Evolutionary conservation across 768 basidiomycete genomes (phyloP).

Genomic region (Suillus fuscotomentosus): DNA sequence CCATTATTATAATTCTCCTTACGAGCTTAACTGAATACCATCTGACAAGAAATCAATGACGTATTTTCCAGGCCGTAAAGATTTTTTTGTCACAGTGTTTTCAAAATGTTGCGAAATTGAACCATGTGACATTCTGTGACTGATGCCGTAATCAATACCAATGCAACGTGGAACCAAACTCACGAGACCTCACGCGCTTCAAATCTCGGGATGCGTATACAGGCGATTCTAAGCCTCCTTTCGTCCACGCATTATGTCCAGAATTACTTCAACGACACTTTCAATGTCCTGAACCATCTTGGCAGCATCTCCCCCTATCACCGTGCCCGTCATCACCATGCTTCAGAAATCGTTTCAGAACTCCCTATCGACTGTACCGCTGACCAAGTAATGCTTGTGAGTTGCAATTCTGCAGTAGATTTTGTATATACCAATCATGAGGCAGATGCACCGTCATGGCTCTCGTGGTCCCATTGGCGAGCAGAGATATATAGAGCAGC

Average conservation of each 20-base stretch:
- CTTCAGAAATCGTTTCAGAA: slow-evolving; percentile 18
- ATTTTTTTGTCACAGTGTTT: too few species aligned
- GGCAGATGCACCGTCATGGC: slow-evolving; percentile 36
- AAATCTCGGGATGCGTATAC: not conserved
- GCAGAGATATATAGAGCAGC: slow-evolving; percentile 28
- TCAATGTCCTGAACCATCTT: slow-evolving; percentile 17
- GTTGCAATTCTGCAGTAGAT: not conserved
- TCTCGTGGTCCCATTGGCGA: slow-evolving; percentile 33
- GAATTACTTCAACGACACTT: slow-evolving; percentile 2
- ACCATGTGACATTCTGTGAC: too few species aligned
- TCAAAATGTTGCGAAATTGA: too few species aligned
- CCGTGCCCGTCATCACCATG: slow-evolving; percentile 27
- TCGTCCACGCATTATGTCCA: slow-evolving; percentile 17
- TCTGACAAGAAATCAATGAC: too few species aligned
- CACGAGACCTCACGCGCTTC: too few species aligned
- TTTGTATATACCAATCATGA: not conserved
- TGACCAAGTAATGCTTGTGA: slow-evolving; percentile 38
- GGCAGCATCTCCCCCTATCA: slow-evolving; percentile 39
- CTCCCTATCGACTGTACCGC: slow-evolving; percentile 39
- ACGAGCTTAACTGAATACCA: too few species aligned
- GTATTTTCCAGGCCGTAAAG: too few species aligned
- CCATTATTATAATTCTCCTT: too few species aligned
- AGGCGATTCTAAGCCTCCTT: not conserved
- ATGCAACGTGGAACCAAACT: too few species aligned
- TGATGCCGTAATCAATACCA: too few species aligned